A percentile compares a stretch with the other conserved stretches of the same genome.
These are phyloP conservation scores for Neoarthrinium moseri DNA, from an alignment of 2,329 filamentous ascomycete genomes.

Conservation along the genomic window DNA sequence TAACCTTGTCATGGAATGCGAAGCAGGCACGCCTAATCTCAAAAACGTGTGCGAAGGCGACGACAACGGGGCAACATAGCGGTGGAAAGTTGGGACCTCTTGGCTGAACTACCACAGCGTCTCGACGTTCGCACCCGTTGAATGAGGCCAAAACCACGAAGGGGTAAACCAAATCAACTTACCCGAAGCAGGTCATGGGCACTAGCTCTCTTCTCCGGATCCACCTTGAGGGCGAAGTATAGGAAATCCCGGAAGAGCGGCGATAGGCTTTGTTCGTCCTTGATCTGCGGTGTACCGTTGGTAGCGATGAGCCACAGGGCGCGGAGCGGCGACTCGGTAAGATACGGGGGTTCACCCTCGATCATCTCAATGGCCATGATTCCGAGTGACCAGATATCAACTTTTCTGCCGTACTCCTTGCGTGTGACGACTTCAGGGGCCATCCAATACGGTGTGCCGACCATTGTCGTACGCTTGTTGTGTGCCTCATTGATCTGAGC, in stretches of 20 bases:
- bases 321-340: slow-evolving; percentile 90
- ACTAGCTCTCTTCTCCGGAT: slow-evolving; percentile 93
- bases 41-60: too few relatives aligned
- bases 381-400: slow-evolving; percentile 97
- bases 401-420: slow-evolving; percentile 97
- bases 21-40: too few relatives aligned
- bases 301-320: slow-evolving; percentile 96
- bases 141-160: not conserved
- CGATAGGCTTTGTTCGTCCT: slow-evolving; percentile 83
- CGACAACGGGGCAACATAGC: too few relatives aligned
- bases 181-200: slow-evolving; percentile 92
- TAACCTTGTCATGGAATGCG: slow-evolving; percentile 33
- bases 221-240: slow-evolving; percentile 89
- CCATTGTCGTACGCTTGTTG: slow-evolving; percentile 98
- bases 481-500: slow-evolving; percentile 97
- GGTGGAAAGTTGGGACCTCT: too few relatives aligned
- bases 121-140: not conserved
- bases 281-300: slow-evolving; percentile 92
- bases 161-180: slow-evolving; percentile 40
- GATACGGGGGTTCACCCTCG: slow-evolving; percentile 93
- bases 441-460: slow-evolving; percentile 99
- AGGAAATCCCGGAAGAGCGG: slow-evolving; percentile 87
- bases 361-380: slow-evolving; percentile 99
- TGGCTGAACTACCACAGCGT: not conserved
- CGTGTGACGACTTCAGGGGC: slow-evolving; percentile 95